Conservation (phyloP, 1,284 basidiomycete genomes). For the Ganoderma resinaceum region DNA sequence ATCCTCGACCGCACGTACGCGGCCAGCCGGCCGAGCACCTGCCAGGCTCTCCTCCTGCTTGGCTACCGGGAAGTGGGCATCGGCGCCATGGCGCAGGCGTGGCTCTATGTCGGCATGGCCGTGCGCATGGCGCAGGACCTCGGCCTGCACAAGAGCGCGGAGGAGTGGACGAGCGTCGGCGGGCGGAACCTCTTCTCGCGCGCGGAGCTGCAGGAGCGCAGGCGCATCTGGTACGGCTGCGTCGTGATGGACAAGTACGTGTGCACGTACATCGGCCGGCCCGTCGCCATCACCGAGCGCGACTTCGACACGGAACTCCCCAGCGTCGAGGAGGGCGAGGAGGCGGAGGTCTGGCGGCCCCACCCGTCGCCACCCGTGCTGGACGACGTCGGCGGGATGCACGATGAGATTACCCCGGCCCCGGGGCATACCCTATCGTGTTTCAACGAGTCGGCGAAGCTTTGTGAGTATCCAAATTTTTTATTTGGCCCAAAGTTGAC, state of each 20-base stretch:
- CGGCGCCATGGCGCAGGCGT: constrained; percentile 87
- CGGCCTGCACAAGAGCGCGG: constrained; percentile 83
- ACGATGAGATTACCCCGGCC: constrained; percentile 41
- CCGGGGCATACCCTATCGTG: constrained; percentile 70
- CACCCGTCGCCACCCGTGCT: constrained; percentile 48
- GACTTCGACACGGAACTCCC: constrained; percentile 85
- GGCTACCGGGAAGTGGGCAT: constrained; percentile 87
- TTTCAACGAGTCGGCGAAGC: constrained; percentile 77
- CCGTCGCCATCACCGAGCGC: constrained; percentile 78
- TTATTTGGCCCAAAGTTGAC: not conserved
- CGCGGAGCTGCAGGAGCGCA: constrained; percentile 75
- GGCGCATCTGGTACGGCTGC: constrained; percentile 84
- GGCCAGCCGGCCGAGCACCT: constrained; percentile 69
- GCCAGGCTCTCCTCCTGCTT: constrained; percentile 80
- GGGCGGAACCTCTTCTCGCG: constrained; percentile 67
- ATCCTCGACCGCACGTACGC: constrained; percentile 75
- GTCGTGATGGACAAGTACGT: constrained; percentile 85
- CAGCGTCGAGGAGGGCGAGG: constrained; percentile 72
- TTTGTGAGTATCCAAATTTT: constrained; percentile 57
- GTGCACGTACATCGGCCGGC: constrained; percentile 81
- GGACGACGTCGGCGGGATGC: constrained; percentile 40
- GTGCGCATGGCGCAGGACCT: constrained; percentile 88
- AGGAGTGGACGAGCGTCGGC: constrained; percentile 71
- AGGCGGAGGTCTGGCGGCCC: constrained; percentile 63
- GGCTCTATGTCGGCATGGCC: constrained; percentile 83